Percentiles rank a stretch among this genome's conserved stretches.
These are phyloP conservation scores for Talaromyces atroroseus DNA, from an alignment of 2,329 filamentous ascomycete species.

Conservation along the genomic window DNA sequence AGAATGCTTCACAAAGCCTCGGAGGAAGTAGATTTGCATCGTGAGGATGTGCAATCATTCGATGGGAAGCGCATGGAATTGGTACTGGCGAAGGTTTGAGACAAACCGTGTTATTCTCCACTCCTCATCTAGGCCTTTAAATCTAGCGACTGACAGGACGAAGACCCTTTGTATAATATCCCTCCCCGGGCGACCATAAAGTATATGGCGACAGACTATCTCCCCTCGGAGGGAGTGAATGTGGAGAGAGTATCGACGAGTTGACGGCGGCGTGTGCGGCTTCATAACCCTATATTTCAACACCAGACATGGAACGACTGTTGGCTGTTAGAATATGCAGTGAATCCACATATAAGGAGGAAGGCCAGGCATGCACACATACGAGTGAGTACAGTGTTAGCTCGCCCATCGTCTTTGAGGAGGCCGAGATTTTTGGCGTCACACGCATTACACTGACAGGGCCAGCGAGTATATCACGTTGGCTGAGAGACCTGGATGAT, in stretches of 20 bases:
- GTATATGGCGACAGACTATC: not conserved
- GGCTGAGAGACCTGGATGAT: too few species aligned
- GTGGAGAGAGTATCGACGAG: not conserved
- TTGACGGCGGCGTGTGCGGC: too few species aligned
- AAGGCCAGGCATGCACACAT: not conserved
- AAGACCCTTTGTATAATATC: not conserved
- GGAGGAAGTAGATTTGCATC: not conserved
- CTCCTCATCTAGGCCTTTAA: too few species aligned
- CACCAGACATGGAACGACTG: not conserved
- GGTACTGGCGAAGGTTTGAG: too few species aligned
- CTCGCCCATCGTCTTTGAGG: not conserved
- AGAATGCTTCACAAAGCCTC: not conserved
- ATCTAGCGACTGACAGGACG: too few species aligned
- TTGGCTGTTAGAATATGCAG: not conserved
- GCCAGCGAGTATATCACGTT: too few species aligned
- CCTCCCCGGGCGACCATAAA: not conserved
- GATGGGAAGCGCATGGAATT: not conserved
- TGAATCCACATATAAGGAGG: not conserved
- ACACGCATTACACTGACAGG: too few species aligned
- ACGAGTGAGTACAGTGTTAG: not conserved
- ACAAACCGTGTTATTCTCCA: not conserved
- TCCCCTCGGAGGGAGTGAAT: not conserved
- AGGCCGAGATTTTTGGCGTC: not conserved
- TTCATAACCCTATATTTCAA: not conserved
- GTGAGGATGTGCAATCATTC: not conserved